Evolutionary conservation across 2,329 filamentous ascomycete species (phyloP).

Genomic region (Fusarium sp.): DNA sequence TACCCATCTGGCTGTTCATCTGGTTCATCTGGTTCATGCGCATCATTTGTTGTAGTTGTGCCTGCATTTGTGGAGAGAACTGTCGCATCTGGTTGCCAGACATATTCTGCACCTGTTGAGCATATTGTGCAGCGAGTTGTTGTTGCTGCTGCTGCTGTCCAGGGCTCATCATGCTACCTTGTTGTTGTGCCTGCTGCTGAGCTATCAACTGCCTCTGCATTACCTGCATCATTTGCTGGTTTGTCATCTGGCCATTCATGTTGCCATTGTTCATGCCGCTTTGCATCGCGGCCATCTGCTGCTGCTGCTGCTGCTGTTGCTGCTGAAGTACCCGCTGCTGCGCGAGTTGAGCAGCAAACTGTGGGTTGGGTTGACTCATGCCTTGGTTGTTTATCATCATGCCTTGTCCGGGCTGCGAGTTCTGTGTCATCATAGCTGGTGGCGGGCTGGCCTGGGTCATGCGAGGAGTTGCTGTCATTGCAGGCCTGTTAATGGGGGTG

Average conservation of each 20-base stretch:
- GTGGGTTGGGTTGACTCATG: constrained; percentile 52
- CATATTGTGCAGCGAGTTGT: constrained; percentile 55
- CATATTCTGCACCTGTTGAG: constrained; percentile 55
- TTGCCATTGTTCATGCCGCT: constrained; percentile 49
- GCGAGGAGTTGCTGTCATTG: constrained; percentile 66
- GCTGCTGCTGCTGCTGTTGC: constrained; percentile 57
- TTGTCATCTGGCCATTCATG: constrained; percentile 52
- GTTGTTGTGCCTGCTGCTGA: constrained; percentile 49
- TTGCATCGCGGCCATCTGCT: constrained; percentile 55
- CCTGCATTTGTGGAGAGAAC: constrained; percentile 49
- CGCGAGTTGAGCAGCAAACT: constrained; percentile 56
- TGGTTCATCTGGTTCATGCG: constrained; percentile 50
- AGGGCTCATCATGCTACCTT: constrained; percentile 53
- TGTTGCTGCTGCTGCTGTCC: constrained; percentile 55
- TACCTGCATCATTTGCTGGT: constrained; percentile 50
- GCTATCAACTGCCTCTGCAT: constrained; percentile 53
- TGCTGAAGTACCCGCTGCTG: constrained; percentile 56
- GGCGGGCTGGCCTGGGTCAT: constrained; percentile 71
- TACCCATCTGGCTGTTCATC: constrained; percentile 45
- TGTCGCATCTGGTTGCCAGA: constrained; percentile 49
- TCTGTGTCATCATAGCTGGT: constrained; percentile 66
- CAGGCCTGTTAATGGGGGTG: constrained; percentile 64
- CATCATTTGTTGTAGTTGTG: constrained; percentile 50
- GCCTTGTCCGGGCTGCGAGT: constrained; percentile 60
- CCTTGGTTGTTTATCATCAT: constrained; percentile 63